Evolutionary conservation across 192 early-diverging fungal species (phyloP).

Genomic region (Irineochytrium annulatum): DNA sequence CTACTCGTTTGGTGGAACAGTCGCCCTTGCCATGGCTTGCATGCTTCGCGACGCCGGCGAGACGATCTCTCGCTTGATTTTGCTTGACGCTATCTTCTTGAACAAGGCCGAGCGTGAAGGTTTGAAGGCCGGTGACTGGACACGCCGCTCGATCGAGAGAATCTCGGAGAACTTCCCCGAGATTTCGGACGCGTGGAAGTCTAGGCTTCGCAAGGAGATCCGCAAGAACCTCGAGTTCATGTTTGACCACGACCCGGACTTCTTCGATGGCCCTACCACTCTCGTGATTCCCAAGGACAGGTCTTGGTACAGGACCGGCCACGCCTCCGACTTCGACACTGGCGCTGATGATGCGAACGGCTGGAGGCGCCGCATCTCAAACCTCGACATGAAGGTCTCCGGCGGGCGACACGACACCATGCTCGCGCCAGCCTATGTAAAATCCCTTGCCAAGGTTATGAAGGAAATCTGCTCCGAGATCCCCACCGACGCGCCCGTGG

Average conservation of each 20-base stretch:
- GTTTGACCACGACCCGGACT: conserved; percentile 3
- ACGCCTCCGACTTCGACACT: neutral
- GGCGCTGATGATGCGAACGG: neutral
- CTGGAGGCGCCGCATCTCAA: neutral
- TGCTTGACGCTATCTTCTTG: conserved; percentile 7
- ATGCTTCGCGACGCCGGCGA: conserved; percentile 6
- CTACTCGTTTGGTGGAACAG: no score
- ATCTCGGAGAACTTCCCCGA: conserved; percentile 5
- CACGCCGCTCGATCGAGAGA: neutral
- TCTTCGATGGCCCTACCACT: neutral
- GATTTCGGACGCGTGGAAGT: neutral
- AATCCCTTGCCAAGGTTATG: no score
- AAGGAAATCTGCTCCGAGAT: no score
- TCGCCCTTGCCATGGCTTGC: no score
- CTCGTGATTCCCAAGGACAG: conserved; percentile 7
- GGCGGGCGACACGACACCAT: conserved; percentile 10
- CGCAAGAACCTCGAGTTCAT: conserved; percentile 2
- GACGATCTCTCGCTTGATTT: conserved; percentile 2
- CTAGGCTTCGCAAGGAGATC: conserved; percentile 1
- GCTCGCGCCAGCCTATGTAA: conserved; percentile 7
- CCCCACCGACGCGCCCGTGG: no score
- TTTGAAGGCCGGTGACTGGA: neutral
- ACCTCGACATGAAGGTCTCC: neutral
- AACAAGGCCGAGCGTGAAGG: neutral
- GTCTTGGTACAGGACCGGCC: conserved; percentile 8